These are phyloP conservation scores for Primulina eburnea DNA, from an alignment of 257 asterid genomes.

Conservation along the genomic window DNA sequence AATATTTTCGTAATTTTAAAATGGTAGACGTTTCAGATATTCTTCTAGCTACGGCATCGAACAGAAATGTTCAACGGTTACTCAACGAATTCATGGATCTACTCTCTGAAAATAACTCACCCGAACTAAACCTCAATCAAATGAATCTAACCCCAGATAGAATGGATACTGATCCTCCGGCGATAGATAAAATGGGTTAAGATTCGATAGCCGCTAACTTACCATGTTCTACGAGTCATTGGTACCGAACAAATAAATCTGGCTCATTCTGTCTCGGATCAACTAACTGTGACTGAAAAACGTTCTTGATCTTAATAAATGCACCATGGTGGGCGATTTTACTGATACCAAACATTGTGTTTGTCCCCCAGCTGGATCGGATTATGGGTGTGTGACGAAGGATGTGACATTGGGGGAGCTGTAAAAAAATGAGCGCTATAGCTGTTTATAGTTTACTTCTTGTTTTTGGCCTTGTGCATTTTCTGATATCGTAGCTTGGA, in stretches of 20 bases:
- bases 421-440: not conserved
- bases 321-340: not conserved
- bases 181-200: not conserved
- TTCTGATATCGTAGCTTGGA: not conserved
- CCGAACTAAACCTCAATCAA: conserved; percentile 31
- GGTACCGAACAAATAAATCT: conserved; percentile 38
- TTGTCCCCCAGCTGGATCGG: not conserved
- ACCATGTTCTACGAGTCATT: conserved; percentile 25
- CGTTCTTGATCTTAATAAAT: conserved; percentile 31
- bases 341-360: not conserved
- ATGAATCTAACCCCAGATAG: conserved; percentile 19
- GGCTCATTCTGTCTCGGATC: conserved; percentile 35
- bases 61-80: conserved; percentile 84
- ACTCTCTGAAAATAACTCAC: conserved; percentile 21
- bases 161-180: not conserved
- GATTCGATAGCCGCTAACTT: conserved; percentile 27
- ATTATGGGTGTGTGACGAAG: not conserved
- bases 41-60: conserved; percentile 96
- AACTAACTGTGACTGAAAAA: conserved; percentile 27
- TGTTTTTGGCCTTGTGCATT: not conserved
- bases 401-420: not conserved
- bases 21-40: conserved; percentile 37
- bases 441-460: not conserved
- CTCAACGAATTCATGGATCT: conserved; percentile 89
- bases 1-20: no score